phyloP scores from a whole-genome alignment of 305 asterid species.

The Fraxinus sp. region DNA sequence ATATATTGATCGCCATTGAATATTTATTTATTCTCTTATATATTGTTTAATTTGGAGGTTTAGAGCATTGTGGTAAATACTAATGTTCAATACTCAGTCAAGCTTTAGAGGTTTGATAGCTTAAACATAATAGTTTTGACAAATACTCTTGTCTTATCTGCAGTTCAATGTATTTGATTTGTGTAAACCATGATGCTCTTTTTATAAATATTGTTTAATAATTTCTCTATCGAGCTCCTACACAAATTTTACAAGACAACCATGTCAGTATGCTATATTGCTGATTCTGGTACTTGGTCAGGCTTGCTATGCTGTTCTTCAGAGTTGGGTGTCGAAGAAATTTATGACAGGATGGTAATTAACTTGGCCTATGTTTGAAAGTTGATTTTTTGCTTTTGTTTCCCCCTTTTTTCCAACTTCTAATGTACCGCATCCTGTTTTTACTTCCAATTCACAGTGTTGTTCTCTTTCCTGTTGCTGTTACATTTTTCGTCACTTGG shows the following conservation, averaged over 20 bases:
- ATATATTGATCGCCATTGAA: not conserved
- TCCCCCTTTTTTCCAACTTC: not conserved
- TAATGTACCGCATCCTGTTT: constrained; percentile 16
- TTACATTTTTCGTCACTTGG: constrained; percentile 90
- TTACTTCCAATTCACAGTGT: constrained; percentile 52
- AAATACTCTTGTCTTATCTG: not conserved
- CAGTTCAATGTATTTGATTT: constrained; percentile 5
- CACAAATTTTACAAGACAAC: constrained; percentile 5
- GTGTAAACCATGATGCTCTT: not conserved
- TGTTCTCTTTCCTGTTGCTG: constrained; percentile 95
- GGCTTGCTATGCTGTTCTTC: constrained; percentile 98
- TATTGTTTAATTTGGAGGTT: not conserved
- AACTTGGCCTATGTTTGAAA: constrained; percentile 1
- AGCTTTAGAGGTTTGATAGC: not conserved
- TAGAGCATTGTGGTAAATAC: not conserved
- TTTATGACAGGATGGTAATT: constrained; percentile 98
- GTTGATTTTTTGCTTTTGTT: not conserved
- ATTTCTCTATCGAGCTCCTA: not conserved
- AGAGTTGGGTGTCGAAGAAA: constrained; percentile 96
- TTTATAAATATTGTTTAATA: not conserved
- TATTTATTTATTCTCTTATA: not conserved
- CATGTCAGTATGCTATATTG: constrained; percentile 7
- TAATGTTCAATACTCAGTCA: not conserved
- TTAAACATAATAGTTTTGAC: not conserved
- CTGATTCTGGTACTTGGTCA: constrained; percentile 39